Percentiles rank a stretch among this genome's conserved stretches.
phyloP scores from a whole-genome alignment of 2,329 filamentous ascomycete genomes.

The Epichloe amarillans region DNA sequence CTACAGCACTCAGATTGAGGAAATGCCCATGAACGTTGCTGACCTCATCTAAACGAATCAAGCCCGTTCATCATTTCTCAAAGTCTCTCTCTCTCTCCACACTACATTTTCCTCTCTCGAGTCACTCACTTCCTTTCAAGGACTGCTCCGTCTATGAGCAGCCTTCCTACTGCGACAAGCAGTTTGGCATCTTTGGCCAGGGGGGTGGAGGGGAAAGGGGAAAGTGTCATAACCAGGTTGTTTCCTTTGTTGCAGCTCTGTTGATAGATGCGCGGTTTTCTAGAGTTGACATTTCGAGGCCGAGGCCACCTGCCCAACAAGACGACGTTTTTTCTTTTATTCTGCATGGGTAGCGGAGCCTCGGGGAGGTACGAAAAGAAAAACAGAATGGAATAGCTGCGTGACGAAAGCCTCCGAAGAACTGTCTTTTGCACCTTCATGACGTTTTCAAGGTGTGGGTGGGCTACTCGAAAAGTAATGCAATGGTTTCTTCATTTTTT shows the following conservation, averaged over 20 bases:
- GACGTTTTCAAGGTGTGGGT: conserved; percentile 18
- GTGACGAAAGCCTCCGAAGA: conserved; percentile 17
- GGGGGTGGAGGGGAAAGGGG: conserved; percentile 5
- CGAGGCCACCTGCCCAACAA: conserved; percentile 5
- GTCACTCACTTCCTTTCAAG: conserved; percentile 10
- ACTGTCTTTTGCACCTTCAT: conserved; percentile 24
- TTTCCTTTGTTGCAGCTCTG: conserved; percentile 20
- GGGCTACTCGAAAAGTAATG: conserved; percentile 30
- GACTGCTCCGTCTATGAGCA: conserved; percentile 11
- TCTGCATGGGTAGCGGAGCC: conserved; percentile 15
- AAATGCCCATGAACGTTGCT: conserved; percentile 96
- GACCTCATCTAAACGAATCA: conserved; percentile 51
- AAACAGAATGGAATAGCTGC: conserved; percentile 20
- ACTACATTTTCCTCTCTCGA: conserved; percentile 13
- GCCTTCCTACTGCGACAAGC: conserved; percentile 13
- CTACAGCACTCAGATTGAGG: conserved; percentile 99
- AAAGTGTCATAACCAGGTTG: conserved; percentile 17
- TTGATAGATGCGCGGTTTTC: conserved; percentile 28
- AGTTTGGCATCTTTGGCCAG: conserved; percentile 14
- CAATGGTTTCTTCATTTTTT: conserved; percentile 21
- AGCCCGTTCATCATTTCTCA: not conserved
- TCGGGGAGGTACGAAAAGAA: conserved; percentile 12
- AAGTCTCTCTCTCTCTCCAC: conserved; percentile 8
- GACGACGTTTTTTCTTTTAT: not conserved
- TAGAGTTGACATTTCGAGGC: conserved; percentile 16